phyloP scores from a whole-genome alignment of 495 filamentous ascomycete genomes.

The Polyplosphaeria fusca region DNA sequence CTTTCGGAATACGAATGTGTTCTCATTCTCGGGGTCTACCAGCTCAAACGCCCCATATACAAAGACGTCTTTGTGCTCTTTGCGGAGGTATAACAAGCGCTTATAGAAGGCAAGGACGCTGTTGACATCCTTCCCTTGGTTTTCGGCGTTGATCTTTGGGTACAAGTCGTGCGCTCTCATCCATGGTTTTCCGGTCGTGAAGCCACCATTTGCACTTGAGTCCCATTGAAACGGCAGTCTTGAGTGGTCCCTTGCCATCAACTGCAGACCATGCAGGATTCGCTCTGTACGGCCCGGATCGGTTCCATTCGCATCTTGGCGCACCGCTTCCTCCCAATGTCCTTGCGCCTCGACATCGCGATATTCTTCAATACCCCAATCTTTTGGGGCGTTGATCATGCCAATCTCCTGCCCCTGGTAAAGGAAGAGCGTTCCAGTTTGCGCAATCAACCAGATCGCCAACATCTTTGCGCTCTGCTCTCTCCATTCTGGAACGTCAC shows the following conservation, averaged over 20 bases:
- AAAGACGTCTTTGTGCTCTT: slow-evolving; percentile 55
- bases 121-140: slow-evolving; percentile 46
- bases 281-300: slow-evolving; percentile 45
- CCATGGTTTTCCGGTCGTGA: slow-evolving; percentile 57
- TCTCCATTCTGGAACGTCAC: slow-evolving; percentile 31
- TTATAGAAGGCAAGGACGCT: slow-evolving; percentile 55
- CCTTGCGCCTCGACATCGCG: slow-evolving; percentile 35
- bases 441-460: slow-evolving; percentile 25
- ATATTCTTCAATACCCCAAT: slow-evolving; percentile 39
- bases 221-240: slow-evolving; percentile 64
- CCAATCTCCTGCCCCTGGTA: slow-evolving; percentile 44
- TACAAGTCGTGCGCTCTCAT: slow-evolving; percentile 60
- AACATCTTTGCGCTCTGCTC: slow-evolving; percentile 36
- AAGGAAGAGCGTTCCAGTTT: slow-evolving; percentile 39
- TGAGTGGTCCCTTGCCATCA: slow-evolving; percentile 59
- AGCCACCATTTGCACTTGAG: slow-evolving; percentile 52
- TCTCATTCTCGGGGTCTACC: slow-evolving; percentile 46
- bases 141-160: slow-evolving; percentile 49
- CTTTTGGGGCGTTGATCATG: slow-evolving; percentile 37
- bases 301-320: slow-evolving; percentile 8
- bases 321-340: slow-evolving; percentile 27
- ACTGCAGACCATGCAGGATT: slow-evolving; percentile 61
- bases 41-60: slow-evolving; percentile 60
- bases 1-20: slow-evolving; percentile 50
- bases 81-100: slow-evolving; percentile 51